A percentile compares a stretch with the other conserved stretches of the same genome.
phyloP scores from a whole-genome alignment of 495 filamentous ascomycete species.

The Stereocaulon alpinum region DNA sequence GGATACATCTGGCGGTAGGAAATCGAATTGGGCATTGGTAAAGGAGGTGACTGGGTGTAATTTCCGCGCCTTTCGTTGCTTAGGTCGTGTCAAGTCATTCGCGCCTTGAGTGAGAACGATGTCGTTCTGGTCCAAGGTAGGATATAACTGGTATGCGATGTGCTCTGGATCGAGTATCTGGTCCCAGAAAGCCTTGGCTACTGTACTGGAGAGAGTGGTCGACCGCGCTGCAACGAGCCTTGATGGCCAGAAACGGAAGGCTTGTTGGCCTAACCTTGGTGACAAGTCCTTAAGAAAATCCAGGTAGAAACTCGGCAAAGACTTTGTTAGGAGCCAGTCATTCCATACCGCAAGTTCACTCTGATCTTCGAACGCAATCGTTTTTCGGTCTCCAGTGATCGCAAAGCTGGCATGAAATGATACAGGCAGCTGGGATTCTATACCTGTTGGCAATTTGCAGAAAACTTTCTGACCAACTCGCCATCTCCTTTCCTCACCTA shows the following conservation, averaged over 20 bases:
- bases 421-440: constrained; percentile 25
- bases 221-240: neutral
- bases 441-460: constrained; percentile 27
- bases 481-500: neutral
- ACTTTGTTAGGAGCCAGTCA: constrained; percentile 27
- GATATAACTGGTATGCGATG: constrained; percentile 13
- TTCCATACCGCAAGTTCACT: constrained; percentile 28
- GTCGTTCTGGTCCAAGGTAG: constrained; percentile 1
- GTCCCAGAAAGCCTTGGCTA: constrained; percentile 15
- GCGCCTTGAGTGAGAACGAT: neutral
- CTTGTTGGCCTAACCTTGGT: constrained; percentile 15
- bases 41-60: neutral
- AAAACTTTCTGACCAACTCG: constrained; percentile 23
- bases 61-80: neutral
- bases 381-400: constrained; percentile 30
- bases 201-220: constrained; percentile 14
- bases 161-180: constrained; percentile 4
- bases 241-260: constrained; percentile 32
- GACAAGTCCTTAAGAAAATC: constrained; percentile 25
- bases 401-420: constrained; percentile 26
- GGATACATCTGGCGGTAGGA: constrained; percentile 7
- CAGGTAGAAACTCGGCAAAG: constrained; percentile 29
- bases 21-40: constrained; percentile 18
- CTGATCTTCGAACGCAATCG: constrained; percentile 23
- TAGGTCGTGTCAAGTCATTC: constrained; percentile 7